Percentiles rank a stretch among this genome's conserved stretches.
phyloP scores from a whole-genome alignment of 106 monocot species.

The Amphibolis antarctica region DNA sequence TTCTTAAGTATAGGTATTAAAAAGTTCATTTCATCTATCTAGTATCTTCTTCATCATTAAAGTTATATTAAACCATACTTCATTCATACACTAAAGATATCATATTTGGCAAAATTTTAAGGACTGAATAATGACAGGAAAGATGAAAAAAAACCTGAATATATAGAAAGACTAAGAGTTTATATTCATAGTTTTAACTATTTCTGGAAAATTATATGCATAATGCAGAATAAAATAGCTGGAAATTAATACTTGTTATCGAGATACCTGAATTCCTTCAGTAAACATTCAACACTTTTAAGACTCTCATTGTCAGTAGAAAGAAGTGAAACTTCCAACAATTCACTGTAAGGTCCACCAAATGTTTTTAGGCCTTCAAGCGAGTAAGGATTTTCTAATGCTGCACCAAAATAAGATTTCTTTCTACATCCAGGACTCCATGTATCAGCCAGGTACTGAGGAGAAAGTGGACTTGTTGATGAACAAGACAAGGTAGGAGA shows the following conservation, averaged over 20 bases:
- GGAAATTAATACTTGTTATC: neutral
- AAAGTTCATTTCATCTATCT: too few relatives aligned
- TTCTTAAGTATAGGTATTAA: too few relatives aligned
- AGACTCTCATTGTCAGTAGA: conserved; percentile 35
- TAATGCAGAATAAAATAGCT: too few relatives aligned
- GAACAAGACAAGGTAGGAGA: conserved; percentile 88
- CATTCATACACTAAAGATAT: too few relatives aligned
- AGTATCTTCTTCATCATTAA: too few relatives aligned
- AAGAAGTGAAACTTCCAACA: conserved; percentile 77
- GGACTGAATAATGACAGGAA: too few relatives aligned
- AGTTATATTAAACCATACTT: too few relatives aligned
- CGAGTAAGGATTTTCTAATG: conserved; percentile 69
- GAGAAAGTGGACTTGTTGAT: conserved; percentile 68
- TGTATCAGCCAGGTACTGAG: conserved; percentile 46
- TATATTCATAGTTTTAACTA: too few relatives aligned
- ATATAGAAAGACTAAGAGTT: too few relatives aligned
- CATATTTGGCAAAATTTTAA: too few relatives aligned
- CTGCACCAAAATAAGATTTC: conserved; percentile 43
- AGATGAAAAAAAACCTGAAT: too few relatives aligned
- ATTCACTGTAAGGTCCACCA: conserved; percentile 80
- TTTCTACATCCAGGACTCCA: conserved; percentile 58
- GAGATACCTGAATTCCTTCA: conserved; percentile 55
- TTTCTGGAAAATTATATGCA: too few relatives aligned
- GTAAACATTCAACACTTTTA: conserved; percentile 43
- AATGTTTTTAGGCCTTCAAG: conserved; percentile 86